A percentile compares a stretch with the other conserved stretches of the same genome.
phyloP scores from a whole-genome alignment of 495 filamentous ascomycete species.

The Hyaloscypha hepaticicola region DNA sequence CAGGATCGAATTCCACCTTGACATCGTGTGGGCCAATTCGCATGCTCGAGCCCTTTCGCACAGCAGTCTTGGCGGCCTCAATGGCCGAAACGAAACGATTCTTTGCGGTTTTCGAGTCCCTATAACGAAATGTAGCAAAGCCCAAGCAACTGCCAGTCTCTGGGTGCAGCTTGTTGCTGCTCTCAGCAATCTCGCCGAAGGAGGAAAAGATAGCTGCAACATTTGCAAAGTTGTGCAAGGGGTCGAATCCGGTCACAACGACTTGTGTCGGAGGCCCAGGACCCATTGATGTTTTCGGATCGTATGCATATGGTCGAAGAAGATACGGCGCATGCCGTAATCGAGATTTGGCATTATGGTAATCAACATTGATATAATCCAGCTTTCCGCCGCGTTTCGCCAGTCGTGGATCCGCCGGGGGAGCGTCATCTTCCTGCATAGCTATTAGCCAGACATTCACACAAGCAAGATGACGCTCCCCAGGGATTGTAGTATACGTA shows the following conservation, averaged over 20 bases:
- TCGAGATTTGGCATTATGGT: slow-evolving; percentile 70
- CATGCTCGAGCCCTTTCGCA: slow-evolving; percentile 62
- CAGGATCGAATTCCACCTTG: slow-evolving; percentile 82
- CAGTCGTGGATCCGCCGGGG: slow-evolving; percentile 75
- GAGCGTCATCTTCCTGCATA: slow-evolving; percentile 63
- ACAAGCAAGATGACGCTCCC: slow-evolving; percentile 57
- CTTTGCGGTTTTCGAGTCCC: slow-evolving; percentile 58
- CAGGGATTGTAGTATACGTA: slow-evolving; percentile 50
- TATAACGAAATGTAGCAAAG: slow-evolving; percentile 86
- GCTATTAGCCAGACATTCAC: slow-evolving; percentile 41
- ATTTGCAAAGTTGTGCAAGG: slow-evolving; percentile 74
- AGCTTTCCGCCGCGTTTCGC: slow-evolving; percentile 51
- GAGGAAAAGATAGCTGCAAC: slow-evolving; percentile 78
- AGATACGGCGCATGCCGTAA: slow-evolving; percentile 76
- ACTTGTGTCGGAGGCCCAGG: slow-evolving; percentile 87
- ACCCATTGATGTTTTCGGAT: slow-evolving; percentile 76
- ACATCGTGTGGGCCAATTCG: slow-evolving; percentile 72
- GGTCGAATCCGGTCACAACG: slow-evolving; percentile 90
- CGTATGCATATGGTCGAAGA: slow-evolving; percentile 74
- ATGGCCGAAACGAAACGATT: slow-evolving; percentile 58
- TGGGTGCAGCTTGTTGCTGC: slow-evolving; percentile 89
- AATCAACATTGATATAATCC: slow-evolving; percentile 60
- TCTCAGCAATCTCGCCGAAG: slow-evolving; percentile 85
- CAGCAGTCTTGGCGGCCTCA: slow-evolving; percentile 75
- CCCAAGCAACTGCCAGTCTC: slow-evolving; percentile 90